These are phyloP conservation scores for Sclerotinia subarctica DNA, from an alignment of 2,329 filamentous ascomycete genomes.

Conservation along the genomic window DNA sequence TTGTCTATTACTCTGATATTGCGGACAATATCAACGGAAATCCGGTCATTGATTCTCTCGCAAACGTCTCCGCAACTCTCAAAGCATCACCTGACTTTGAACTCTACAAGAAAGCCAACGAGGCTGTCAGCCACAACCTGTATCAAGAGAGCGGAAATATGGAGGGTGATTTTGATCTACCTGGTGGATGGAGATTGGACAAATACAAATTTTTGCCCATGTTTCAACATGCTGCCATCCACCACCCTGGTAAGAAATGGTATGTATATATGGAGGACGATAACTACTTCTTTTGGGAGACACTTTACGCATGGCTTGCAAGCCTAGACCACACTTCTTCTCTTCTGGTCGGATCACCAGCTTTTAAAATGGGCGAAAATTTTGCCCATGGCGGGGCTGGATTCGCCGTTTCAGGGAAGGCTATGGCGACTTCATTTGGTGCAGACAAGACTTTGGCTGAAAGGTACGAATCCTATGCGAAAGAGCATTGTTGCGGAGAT, in stretches of 20 bases:
- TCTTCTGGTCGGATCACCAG: constrained; percentile 48
- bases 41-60: constrained; percentile 22
- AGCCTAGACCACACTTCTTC: constrained; percentile 44
- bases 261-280: constrained; percentile 59
- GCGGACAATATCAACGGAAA: constrained; percentile 23
- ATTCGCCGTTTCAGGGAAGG: constrained; percentile 50
- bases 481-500: constrained; percentile 24
- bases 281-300: constrained; percentile 55
- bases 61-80: constrained; percentile 23
- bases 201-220: constrained; percentile 63
- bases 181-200: constrained; percentile 51
- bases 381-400: constrained; percentile 59
- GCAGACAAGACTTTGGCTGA: constrained; percentile 17
- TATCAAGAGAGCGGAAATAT: constrained; percentile 24
- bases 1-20: constrained; percentile 23
- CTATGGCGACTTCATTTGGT: constrained; percentile 41
- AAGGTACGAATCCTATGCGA: constrained; percentile 17
- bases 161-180: constrained; percentile 25
- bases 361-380: constrained; percentile 42
- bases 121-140: constrained; percentile 19
- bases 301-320: constrained; percentile 49
- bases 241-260: constrained; percentile 54
- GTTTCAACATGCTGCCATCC: constrained; percentile 51
- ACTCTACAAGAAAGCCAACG: constrained; percentile 21
- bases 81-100: constrained; percentile 25